These are phyloP conservation scores for Verticillium tricorpus DNA, from an alignment of 2,329 filamentous ascomycete genomes.

Conservation along the genomic window DNA sequence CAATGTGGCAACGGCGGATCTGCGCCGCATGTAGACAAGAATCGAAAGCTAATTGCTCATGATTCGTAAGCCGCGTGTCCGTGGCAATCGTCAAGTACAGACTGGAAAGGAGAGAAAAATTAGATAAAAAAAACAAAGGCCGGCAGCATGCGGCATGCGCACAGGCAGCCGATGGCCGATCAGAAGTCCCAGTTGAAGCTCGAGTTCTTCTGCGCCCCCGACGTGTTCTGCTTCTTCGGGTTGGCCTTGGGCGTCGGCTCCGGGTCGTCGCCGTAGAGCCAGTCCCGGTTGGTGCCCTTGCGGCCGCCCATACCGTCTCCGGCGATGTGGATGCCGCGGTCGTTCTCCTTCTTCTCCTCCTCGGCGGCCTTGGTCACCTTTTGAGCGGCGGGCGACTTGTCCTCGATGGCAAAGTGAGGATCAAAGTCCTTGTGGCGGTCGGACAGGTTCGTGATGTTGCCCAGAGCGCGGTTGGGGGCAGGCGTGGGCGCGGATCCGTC, in stretches of 20 bases:
- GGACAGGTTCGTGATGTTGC: slow-evolving; percentile 67
- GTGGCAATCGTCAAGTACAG: slow-evolving; percentile 8
- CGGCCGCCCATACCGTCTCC: slow-evolving; percentile 65
- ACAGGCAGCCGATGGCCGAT: slow-evolving; percentile 1
- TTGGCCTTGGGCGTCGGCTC: slow-evolving; percentile 30
- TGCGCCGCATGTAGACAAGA: not conserved
- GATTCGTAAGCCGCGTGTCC: slow-evolving; percentile 28
- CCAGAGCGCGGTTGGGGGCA: slow-evolving; percentile 43
- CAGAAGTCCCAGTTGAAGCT: slow-evolving; percentile 39
- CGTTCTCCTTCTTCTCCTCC: slow-evolving; percentile 22
- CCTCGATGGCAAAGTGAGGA: slow-evolving; percentile 71
- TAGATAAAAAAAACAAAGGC: slow-evolving; percentile 6
- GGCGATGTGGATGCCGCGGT: slow-evolving; percentile 38
- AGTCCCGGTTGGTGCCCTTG: slow-evolving; percentile 49
- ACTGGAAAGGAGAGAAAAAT: slow-evolving; percentile 5
- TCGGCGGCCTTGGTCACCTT: slow-evolving; percentile 41
- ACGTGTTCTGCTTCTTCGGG: slow-evolving; percentile 29
- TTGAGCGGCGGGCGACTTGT: slow-evolving; percentile 53
- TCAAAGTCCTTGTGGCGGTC: slow-evolving; percentile 74
- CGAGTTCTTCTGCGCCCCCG: slow-evolving; percentile 31
- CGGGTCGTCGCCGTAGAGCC: slow-evolving; percentile 53
- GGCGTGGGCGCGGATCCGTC: slow-evolving; percentile 38
- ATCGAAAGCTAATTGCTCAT: slow-evolving; percentile 16
- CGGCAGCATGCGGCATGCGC: not conserved
- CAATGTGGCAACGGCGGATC: slow-evolving; percentile 5